Evolutionary conservation across 108 stramenopile species (phyloP).

Genomic region (Hondaea fermentalgiana): DNA sequence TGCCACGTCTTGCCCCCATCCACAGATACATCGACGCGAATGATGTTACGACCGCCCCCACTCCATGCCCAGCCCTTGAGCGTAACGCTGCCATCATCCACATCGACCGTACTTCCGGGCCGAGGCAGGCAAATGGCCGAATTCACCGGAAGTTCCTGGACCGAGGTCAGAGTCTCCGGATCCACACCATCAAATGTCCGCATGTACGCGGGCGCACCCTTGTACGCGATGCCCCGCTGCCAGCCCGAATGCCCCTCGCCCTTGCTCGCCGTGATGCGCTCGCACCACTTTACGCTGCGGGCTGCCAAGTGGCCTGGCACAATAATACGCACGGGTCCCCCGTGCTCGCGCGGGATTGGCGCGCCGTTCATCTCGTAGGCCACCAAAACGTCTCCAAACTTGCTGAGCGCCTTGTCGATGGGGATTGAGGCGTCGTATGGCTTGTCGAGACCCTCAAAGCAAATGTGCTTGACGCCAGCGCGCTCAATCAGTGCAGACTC

Average conservation of each 20-base stretch:
- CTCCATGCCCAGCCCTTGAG: conserved; percentile 66
- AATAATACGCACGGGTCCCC: conserved; percentile 81
- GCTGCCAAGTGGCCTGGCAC: conserved; percentile 79
- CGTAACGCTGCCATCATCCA: conserved; percentile 31
- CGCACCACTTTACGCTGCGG: conserved; percentile 64
- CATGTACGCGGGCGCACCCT: conserved; percentile 9
- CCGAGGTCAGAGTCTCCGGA: conserved; percentile 39
- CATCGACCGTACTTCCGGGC: conserved; percentile 26
- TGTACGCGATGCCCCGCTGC: conserved; percentile 53
- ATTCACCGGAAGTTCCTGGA: conserved; percentile 60
- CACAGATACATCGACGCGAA: conserved; percentile 67
- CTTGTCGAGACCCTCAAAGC: conserved; percentile 65
- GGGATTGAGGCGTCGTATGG: conserved; percentile 61
- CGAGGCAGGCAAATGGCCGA: conserved; percentile 48
- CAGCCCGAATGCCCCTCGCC: conserved; percentile 52
- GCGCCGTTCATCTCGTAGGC: conserved; percentile 94
- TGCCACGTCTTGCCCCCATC: conserved; percentile 72
- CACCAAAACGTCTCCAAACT: conserved; percentile 79
- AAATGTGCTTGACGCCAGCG: conserved; percentile 57
- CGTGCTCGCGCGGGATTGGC: conserved; percentile 81
- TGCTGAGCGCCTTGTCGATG: conserved; percentile 67
- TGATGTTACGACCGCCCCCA: conserved; percentile 64
- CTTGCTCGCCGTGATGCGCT: conserved; percentile 38
- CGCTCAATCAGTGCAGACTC: conserved; percentile 38
- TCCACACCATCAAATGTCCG: conserved; percentile 37